Base-by-base conservation (phyloP, 2,329 filamentous ascomycete species). In the Diaporthe australafricana region DNA sequence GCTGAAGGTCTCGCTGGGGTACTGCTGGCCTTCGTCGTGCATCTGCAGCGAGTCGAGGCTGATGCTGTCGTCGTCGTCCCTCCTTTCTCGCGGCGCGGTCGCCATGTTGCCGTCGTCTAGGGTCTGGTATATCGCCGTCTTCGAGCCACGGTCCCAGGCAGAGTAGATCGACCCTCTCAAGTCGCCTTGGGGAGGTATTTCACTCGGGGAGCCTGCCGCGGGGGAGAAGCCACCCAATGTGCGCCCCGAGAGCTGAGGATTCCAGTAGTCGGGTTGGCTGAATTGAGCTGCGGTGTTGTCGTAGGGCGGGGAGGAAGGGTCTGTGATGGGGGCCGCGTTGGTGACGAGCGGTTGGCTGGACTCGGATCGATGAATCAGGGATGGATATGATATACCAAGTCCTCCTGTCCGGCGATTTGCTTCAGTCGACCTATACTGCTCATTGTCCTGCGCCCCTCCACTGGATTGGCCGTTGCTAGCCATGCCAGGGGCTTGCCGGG, bases 1-100 rank as follows among this genome's bases (percentile, higher is more conserved):
- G 62, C 16, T 47, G 32, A 52, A 35, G 20, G 14, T 30, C 5
- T 22, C 40, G 40, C 27, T 45, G 35, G 56, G 52, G n/a, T 45
- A 47, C 11, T 17, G 68, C 35, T 62, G 53, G 25, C 42, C 65
- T 2, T 71, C 69, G 22, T 69, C 38, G 16, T 60, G 62, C 55
- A 73, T 73, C 53, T 73, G 72, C 11, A 73, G 50, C n/a, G 72
- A 73, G 45, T 73, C 72, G 48, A 73, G 25, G 40, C 72, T 73
- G 47, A 73, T 69, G 1, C 48, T 53, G 65, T 73, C 72, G 22
- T 38, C 38, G 35, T 60, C 69, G 20, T 17, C 22, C 22, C 35
- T 38, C 25, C 42, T 20, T 45, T 38, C 30, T 66, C 67, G 14
- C 30, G 52, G 20, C 25, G 45, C 57, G 47, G 30, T 20, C 22